Evolutionary conservation across 345 rosid genomes (phyloP).

Genomic region (Arabidopsis suecica): DNA sequence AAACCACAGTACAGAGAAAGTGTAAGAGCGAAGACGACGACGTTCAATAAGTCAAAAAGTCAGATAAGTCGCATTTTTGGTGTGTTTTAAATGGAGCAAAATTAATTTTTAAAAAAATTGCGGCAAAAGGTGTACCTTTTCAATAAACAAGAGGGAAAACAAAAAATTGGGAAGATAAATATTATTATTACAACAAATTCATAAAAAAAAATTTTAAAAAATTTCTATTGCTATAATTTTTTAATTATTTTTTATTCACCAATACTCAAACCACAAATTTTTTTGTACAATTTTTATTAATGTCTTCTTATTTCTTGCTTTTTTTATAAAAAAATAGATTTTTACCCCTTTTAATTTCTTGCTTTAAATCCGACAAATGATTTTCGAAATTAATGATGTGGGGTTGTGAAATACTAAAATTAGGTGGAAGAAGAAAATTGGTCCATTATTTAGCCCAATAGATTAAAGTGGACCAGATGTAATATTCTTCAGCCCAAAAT

Average conservation of each 20-base stretch:
- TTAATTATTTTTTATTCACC: too few species aligned
- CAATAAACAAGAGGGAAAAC: neutral
- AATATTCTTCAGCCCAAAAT: neutral
- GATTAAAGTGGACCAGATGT: neutral
- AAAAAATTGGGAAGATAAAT: neutral
- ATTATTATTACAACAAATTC: too few species aligned
- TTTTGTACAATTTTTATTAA: too few species aligned
- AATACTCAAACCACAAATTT: too few species aligned
- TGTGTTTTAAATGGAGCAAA: neutral
- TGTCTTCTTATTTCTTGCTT: too few species aligned
- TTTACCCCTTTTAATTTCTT: too few species aligned
- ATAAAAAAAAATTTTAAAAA: neutral
- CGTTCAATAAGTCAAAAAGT: constrained; percentile 1
- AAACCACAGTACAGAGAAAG: neutral
- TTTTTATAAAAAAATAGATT: too few species aligned
- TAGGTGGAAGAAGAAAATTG: neutral
- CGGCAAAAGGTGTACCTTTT: constrained; percentile 1
- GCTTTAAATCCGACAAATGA: too few species aligned
- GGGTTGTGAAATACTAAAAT: neutral
- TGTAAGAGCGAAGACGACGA: constrained; percentile 16
- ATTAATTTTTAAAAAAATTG: neutral
- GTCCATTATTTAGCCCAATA: constrained; percentile 3
- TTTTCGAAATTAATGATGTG: neutral
- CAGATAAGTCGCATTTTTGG: neutral
- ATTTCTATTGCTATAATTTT: neutral